Percentiles rank a stretch among this genome's conserved stretches.
Evolutionary conservation across 179 eudicot genomes (phyloP).

Genomic region (Sideroxylon spinosum): DNA sequence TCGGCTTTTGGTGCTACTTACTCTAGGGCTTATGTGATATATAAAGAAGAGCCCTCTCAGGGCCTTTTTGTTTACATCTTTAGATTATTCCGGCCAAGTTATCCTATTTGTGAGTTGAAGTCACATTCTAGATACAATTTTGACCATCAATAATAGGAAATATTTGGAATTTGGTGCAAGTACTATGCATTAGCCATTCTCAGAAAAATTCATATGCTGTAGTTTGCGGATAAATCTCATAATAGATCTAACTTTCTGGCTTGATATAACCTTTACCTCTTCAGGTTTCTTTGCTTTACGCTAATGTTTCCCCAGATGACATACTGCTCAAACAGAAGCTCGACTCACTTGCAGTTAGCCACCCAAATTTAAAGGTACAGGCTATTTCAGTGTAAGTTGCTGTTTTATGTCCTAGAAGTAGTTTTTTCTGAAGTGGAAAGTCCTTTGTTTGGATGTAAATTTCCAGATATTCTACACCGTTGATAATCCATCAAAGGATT

Average conservation of each 20-base stretch:
- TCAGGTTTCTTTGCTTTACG: slow-evolving; percentile 83
- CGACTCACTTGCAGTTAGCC: slow-evolving; percentile 71
- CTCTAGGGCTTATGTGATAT: too few species aligned
- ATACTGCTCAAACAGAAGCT: slow-evolving; percentile 89
- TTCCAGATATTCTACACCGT: slow-evolving; percentile 82
- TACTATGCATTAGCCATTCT: background rate
- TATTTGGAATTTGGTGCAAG: background rate
- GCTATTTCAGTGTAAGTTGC: background rate
- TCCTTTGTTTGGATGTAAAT: background rate
- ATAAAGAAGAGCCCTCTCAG: too few species aligned
- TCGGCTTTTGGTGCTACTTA: too few species aligned
- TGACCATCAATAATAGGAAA: background rate
- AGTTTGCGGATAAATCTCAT: background rate
- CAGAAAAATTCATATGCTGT: background rate
- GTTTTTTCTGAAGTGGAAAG: slow-evolving; percentile 14
- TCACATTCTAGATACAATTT: background rate
- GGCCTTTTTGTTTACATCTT: too few species aligned
- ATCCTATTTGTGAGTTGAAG: background rate
- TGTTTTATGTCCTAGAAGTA: background rate
- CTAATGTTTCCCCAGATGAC: slow-evolving; percentile 92
- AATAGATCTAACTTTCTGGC: background rate
- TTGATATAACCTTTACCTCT: slow-evolving; percentile 8
- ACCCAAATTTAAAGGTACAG: slow-evolving; percentile 87
- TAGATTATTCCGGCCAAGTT: background rate
- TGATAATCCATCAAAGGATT: slow-evolving; percentile 75